Evolutionary conservation across 345 rosid genomes (phyloP).

Genomic region (Citrus inodora): DNA sequence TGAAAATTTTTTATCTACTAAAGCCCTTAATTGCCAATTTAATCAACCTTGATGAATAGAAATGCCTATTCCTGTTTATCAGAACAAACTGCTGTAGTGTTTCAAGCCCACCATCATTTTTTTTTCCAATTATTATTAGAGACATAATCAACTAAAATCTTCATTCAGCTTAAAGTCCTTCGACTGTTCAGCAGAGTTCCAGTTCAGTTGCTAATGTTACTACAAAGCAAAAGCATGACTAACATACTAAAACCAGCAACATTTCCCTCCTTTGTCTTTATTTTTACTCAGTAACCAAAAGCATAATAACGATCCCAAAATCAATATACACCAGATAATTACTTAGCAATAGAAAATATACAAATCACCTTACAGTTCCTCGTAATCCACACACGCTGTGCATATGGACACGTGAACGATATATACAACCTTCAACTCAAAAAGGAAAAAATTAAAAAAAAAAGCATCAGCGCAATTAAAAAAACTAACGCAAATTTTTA

Average conservation of each 20-base stretch:
- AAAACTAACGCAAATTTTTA: background rate
- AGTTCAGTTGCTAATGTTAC: background rate
- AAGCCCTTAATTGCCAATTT: background rate
- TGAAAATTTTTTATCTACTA: background rate
- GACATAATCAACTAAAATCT: background rate
- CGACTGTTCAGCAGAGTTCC: background rate
- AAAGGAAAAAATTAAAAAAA: background rate
- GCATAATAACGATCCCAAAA: background rate
- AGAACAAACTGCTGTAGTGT: no score
- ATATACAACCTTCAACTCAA: slow-evolving; percentile 57
- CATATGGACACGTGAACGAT: slow-evolving; percentile 70
- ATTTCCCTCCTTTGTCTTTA: background rate
- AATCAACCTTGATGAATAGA: background rate
- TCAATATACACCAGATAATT: background rate
- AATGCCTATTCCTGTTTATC: background rate
- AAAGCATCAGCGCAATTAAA: background rate
- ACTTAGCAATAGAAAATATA: background rate
- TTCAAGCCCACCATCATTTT: background rate
- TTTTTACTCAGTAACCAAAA: background rate
- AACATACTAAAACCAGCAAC: background rate
- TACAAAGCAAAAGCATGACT: background rate
- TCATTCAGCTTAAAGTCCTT: background rate
- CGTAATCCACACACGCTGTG: slow-evolving; percentile 81
- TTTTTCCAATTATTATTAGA: background rate
- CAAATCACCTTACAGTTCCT: slow-evolving; percentile 66